Evolutionary conservation across 2,329 filamentous ascomycete species (phyloP).

Genomic region (Coniella vitis): DNA sequence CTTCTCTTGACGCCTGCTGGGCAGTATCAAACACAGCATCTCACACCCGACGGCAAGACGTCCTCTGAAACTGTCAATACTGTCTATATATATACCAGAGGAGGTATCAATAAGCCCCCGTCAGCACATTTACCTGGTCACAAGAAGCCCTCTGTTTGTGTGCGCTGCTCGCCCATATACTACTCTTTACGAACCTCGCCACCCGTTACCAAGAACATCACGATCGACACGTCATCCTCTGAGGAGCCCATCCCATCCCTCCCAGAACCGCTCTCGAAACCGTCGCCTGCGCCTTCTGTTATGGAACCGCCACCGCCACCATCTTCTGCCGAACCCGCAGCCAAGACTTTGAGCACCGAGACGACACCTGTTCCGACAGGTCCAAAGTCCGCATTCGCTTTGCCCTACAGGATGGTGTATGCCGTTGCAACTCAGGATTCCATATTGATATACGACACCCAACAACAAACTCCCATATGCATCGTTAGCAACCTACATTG

Average conservation of each 20-base stretch:
- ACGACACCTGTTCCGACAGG: constrained; percentile 45
- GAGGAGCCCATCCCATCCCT: constrained; percentile 79
- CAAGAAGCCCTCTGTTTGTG: constrained; percentile 95
- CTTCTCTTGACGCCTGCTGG: constrained; percentile 90
- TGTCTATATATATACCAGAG: constrained; percentile 95
- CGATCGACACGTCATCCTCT: constrained; percentile 83
- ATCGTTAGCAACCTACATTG: constrained; percentile 96
- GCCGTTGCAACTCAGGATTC: constrained; percentile 96
- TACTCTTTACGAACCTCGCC: constrained; percentile 70
- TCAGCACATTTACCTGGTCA: constrained; percentile 92
- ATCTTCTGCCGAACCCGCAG: constrained; percentile 39
- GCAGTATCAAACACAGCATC: constrained; percentile 81
- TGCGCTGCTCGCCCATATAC: constrained; percentile 85
- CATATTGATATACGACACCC: constrained; percentile 91
- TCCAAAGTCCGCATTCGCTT: constrained; percentile 66
- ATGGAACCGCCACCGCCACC: constrained; percentile 75
- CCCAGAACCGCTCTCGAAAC: constrained; percentile 71
- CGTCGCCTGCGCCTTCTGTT: constrained; percentile 49
- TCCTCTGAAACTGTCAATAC: constrained; percentile 90
- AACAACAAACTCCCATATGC: constrained; percentile 88
- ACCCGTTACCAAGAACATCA: constrained; percentile 77
- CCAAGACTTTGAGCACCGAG: constrained; percentile 42
- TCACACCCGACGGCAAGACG: constrained; percentile 60
- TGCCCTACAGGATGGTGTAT: constrained; percentile 92
- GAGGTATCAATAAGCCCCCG: constrained; percentile 92